Evolutionary conservation across 257 asterid species (phyloP), one percentile per base, ranked within the genome.

Genomic region (Coffea eugenioides): DNA sequence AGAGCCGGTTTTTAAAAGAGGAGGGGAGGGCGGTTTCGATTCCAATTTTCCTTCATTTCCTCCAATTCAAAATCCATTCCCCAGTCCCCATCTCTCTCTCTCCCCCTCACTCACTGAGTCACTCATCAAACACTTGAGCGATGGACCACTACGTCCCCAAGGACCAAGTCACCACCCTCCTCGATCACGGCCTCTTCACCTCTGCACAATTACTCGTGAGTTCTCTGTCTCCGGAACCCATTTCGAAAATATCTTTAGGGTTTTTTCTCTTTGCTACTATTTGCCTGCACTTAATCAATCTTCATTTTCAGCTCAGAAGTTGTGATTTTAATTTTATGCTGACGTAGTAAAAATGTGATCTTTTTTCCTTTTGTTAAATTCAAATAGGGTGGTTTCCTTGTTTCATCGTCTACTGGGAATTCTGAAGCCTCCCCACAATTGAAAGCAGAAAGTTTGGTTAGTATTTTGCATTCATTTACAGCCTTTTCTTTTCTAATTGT

Each of bases 191-290:
- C 83, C 92, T 95, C 85, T 91, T 83, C 87, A 43, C 89, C 64
- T 95, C 99, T 7, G 97, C 98, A 71, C 97, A 95, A 84, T 87
- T 93, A 81, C 94, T 95, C 86, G 99, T 93, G 87, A 72, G 41
- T 9, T 64, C 76, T 69, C 45, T 70, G 14, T 76, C 52, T 31
- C 64, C 27, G 31, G 62, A 15, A 8, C 66, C 43, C 59, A 69
- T 46, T 21, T 70, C 48, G 23, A 15, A 72, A 27, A 3, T 11
- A 25, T 18, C 51, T 57, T 15, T 81, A 59, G 79, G 78, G 67
- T 25, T 76, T 62, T 6, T 12, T 11, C 23, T 49, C 13, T 3
- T 6, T 11, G 25, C 41, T 27, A 5, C 5, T 52, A 15, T 2
- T 45, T 12, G 14, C 15, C 23, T 25, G 6, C 23, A 76, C 25